Evolutionary conservation across 208 protist species (phyloP), one percentile per base, ranked within the genome.

Genomic region (Tritrichomonas musculus): DNA sequence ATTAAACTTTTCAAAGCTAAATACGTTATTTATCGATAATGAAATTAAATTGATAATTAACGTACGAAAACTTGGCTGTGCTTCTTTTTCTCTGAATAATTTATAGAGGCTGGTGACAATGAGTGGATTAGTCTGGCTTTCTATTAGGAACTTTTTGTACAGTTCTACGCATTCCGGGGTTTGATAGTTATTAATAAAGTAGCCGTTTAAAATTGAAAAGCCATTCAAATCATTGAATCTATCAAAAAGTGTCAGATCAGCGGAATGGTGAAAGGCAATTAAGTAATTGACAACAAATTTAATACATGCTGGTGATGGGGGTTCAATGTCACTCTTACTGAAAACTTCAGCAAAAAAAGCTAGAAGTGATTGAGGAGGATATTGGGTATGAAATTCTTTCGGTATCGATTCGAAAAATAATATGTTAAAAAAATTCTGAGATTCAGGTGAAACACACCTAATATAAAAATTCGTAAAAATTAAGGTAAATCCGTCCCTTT

Each of bases 401-500:
- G 47, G 47, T 47, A 57, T 47, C 1, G 47, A 44, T 47, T 88
- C 47, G 30, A 88, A 88, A 39, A 88, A 49, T 33, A 88, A 39
- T 11, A 39, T 60, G 53, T 60, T 57, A 17, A 44, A 88, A 49
- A 88, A 57, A 4, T 20, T n/a, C 27, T 82, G 73, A 50, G 41
- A 47, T 30, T 82, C 73, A 30, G 33, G 8, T 39, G 33, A 47
- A 47, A 39, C 30, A 41, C 41, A 17, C 0, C 41, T 9, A 33
- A 82, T 82, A 41, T 50, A 82, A 82, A 82, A 82, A 50, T 33
- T 47, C 27, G 73, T 47, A 30, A 53, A 82, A n/a, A 82, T 39
- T 30, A 82, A 82, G 8, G 73, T 47, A 82, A 82, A 82, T 82
- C 77, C 77, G 36, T 88, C 77, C 14, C n/a, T 33, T 57, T 88